Percentiles rank a stretch among this genome's conserved stretches.
These are phyloP conservation scores for Cyphellophora attinorum DNA, from an alignment of 2,329 filamentous ascomycete genomes.

Conservation along the genomic window DNA sequence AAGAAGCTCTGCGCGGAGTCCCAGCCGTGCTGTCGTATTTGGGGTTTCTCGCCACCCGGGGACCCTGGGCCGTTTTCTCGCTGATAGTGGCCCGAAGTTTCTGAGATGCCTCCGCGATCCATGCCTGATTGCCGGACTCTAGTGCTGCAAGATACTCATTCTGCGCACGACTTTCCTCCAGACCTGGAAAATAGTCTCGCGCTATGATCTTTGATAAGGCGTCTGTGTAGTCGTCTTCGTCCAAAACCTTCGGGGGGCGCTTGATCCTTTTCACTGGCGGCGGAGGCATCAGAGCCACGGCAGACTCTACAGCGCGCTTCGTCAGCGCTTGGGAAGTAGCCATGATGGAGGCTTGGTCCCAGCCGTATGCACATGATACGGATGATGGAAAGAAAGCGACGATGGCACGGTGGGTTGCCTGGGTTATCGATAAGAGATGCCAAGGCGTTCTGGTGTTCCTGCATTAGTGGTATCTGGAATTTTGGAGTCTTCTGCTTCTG, in stretches of 20 bases:
- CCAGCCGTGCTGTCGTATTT: conserved; percentile 11
- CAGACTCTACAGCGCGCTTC: conserved; percentile 6
- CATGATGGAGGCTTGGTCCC: no score
- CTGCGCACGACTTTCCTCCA: conserved; percentile 76
- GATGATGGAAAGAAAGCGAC: no score
- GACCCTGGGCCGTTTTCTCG: conserved; percentile 43
- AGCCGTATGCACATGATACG: no score
- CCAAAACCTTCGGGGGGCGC: conserved; percentile 74
- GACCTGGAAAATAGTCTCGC: conserved; percentile 89
- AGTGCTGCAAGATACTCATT: conserved; percentile 88
- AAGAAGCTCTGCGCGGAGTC: not conserved
- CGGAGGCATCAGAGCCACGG: conserved; percentile 72
- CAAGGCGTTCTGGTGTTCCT: no score
- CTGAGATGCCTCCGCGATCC: conserved; percentile 74
- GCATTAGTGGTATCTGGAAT: no score
- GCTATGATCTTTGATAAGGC: conserved; percentile 89
- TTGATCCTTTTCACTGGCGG: conserved; percentile 82
- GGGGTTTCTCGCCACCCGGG: conserved; percentile 21
- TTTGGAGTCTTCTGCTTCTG: no score
- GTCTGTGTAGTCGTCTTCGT: conserved; percentile 89
- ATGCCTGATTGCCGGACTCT: conserved; percentile 71
- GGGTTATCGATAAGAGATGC: no score
- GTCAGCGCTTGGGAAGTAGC: conserved; percentile 6
- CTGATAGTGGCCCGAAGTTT: conserved; percentile 73
- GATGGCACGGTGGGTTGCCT: no score